Percentiles rank a stretch among this genome's conserved stretches.
These are phyloP conservation scores for Hyphodiscus hymeniophilus DNA, from an alignment of 495 filamentous ascomycete species.

Conservation along the genomic window DNA sequence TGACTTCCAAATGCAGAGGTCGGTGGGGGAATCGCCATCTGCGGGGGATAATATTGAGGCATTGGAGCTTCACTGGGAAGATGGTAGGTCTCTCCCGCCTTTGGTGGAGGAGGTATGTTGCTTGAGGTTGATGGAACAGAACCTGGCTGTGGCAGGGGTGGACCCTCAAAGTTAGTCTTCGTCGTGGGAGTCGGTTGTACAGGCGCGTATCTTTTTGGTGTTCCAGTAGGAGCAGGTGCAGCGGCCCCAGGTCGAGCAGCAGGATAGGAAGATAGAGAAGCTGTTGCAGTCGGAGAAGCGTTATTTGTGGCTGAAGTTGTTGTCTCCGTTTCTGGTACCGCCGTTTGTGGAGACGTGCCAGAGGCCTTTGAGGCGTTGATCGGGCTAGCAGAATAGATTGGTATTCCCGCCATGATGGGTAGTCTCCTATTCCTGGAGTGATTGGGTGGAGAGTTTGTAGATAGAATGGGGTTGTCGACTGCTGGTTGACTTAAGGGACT, in stretches of 20 bases:
- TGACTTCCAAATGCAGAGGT: constrained; percentile 11
- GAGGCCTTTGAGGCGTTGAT: constrained; percentile 33
- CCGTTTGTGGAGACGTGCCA: constrained; percentile 31
- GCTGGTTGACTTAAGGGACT: too few species aligned
- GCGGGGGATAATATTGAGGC: constrained; percentile 22
- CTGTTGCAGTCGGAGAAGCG: constrained; percentile 6
- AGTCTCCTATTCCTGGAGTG: background rate
- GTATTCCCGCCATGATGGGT: constrained; percentile 35
- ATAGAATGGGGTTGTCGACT: too few species aligned
- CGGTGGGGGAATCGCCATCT: constrained; percentile 20
- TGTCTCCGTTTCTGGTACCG: constrained; percentile 3
- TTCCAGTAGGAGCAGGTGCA: constrained; percentile 17
- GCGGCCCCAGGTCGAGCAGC: constrained; percentile 14
- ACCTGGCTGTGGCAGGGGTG: constrained; percentile 44
- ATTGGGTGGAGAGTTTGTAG: too few species aligned
- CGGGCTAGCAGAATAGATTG: constrained; percentile 41
- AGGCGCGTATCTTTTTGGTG: constrained; percentile 8
- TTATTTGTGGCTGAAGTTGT: background rate
- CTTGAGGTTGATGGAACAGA: constrained; percentile 27
- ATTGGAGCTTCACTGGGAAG: constrained; percentile 20
- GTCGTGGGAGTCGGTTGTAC: constrained; percentile 24
- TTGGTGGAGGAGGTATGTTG: constrained; percentile 40
- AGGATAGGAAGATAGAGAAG: constrained; percentile 13
- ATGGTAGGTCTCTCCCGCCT: constrained; percentile 32
- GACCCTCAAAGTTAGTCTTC: constrained; percentile 16